Evolutionary conservation across 768 basidiomycete genomes (phyloP).

Genomic region (Clitopilus passeckerianus): DNA sequence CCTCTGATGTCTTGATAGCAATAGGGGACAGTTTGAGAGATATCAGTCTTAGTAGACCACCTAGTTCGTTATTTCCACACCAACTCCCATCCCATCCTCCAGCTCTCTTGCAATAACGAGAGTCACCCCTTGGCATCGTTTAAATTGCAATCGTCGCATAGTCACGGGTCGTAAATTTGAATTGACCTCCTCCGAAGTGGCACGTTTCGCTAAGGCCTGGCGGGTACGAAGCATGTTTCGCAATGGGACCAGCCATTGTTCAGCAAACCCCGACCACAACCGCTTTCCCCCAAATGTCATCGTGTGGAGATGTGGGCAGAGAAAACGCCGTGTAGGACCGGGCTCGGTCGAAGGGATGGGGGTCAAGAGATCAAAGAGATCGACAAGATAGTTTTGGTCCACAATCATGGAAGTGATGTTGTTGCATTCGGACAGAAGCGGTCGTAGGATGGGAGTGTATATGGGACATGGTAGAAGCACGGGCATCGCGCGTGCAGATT

Average conservation of each 20-base stretch:
- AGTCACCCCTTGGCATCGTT: neutral
- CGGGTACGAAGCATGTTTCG: neutral
- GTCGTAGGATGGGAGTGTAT: neutral
- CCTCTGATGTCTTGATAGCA: no score
- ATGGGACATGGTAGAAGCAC: neutral
- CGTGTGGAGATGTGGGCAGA: conserved; percentile 19
- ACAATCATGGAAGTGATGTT: conserved; percentile 2
- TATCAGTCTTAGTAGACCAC: no score
- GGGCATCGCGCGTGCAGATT: conserved; percentile 13
- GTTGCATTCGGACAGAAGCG: conserved; percentile 1
- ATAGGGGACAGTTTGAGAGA: no score
- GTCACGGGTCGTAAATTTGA: neutral
- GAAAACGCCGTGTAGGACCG: neutral
- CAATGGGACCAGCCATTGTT: conserved; percentile 21
- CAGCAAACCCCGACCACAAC: conserved; percentile 28
- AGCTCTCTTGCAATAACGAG: neutral
- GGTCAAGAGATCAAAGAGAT: conserved; percentile 17
- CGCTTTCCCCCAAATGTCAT: conserved; percentile 26
- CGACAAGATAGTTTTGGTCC: conserved; percentile 12
- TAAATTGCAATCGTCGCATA: neutral
- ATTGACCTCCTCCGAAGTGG: neutral
- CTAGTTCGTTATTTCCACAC: neutral
- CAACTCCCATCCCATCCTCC: neutral
- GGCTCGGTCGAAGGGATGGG: neutral
- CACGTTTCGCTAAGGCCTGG: neutral